Conservation (phyloP, 1,139 yeast species). For the Sugiyamaella grinbergsii region DNA sequence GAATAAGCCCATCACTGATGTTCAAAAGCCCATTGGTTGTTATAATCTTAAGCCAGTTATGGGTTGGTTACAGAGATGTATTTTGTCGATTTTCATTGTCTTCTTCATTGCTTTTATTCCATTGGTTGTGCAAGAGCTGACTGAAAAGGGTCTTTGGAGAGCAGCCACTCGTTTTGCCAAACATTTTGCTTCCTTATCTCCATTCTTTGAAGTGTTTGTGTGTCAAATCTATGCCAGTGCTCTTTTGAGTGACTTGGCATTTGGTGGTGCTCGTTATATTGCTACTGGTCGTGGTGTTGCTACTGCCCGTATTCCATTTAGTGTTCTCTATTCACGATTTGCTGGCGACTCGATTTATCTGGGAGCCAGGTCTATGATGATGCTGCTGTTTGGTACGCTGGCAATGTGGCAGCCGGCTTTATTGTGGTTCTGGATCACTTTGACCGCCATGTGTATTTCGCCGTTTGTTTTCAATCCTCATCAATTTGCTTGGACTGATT, state of each 20-base stretch:
- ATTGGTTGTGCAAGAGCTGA: constrained; percentile 91
- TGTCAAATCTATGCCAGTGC: constrained; percentile 97
- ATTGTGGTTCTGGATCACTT: constrained; percentile 98
- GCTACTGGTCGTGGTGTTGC: constrained; percentile 99
- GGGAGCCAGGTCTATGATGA: constrained; percentile 90
- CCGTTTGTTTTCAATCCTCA: constrained; percentile 98
- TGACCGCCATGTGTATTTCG: constrained; percentile 84
- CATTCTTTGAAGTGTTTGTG: constrained; percentile 96
- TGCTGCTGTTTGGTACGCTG: constrained; percentile 87
- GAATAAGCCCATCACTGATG: constrained; percentile 83
- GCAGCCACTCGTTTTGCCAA: constrained; percentile 89
- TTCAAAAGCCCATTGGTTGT: constrained; percentile 87
- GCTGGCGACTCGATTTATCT: constrained; percentile 96
- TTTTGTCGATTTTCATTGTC: constrained; percentile 95
- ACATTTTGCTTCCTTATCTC: constrained; percentile 87
- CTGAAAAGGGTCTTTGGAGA: constrained; percentile 97
- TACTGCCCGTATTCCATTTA: constrained; percentile 96
- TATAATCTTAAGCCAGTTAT: constrained; percentile 87
- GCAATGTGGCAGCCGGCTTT: constrained; percentile 97
- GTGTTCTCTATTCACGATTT: constrained; percentile 92
- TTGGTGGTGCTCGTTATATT: constrained; percentile 99
- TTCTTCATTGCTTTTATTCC: constrained; percentile 98
- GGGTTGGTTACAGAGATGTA: constrained; percentile 97
- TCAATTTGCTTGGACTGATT: constrained; percentile 98
- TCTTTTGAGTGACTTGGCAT: constrained; percentile 84